phyloP scores from a whole-genome alignment of 345 rosid genomes.

The Linum usitatissimum region DNA sequence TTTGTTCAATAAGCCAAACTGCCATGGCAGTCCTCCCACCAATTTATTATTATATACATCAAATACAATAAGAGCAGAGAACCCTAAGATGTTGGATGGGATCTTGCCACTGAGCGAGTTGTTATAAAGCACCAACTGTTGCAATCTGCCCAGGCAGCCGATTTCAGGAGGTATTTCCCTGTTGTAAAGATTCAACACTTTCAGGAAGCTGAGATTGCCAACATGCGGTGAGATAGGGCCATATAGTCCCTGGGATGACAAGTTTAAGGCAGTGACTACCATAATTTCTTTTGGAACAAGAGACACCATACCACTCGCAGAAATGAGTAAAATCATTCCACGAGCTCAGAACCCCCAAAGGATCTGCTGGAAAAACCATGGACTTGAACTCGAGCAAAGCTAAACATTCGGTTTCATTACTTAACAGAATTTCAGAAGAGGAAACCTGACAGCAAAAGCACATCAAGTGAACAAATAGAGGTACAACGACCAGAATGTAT shows the following conservation, averaged over 20 bases:
- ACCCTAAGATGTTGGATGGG: conserved; percentile 11
- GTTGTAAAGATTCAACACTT: not conserved
- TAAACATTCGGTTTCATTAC: conserved; percentile 2
- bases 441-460: no score
- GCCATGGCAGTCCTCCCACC: conserved; percentile 8
- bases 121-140: not conserved
- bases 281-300: not conserved
- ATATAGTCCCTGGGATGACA: not conserved
- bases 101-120: conserved; percentile 15
- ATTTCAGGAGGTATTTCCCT: conserved; percentile 15
- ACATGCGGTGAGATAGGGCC: conserved; percentile 8
- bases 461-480: no score
- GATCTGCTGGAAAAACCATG: not conserved
- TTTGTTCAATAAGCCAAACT: not conserved
- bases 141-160: conserved; percentile 1
- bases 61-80: not conserved
- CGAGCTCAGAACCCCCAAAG: conserved; percentile 4
- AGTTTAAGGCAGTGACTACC: not conserved
- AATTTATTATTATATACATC: not conserved
- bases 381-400: conserved; percentile 8
- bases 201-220: conserved; percentile 15
- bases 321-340: conserved; percentile 10
- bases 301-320: conserved; percentile 6
- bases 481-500: no score
- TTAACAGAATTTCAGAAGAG: no score